A percentile compares a stretch with the other conserved stretches of the same genome.
Conservation (phyloP, 192 early-diverging fungal genomes). For the Gonapodya prolifera region DNA sequence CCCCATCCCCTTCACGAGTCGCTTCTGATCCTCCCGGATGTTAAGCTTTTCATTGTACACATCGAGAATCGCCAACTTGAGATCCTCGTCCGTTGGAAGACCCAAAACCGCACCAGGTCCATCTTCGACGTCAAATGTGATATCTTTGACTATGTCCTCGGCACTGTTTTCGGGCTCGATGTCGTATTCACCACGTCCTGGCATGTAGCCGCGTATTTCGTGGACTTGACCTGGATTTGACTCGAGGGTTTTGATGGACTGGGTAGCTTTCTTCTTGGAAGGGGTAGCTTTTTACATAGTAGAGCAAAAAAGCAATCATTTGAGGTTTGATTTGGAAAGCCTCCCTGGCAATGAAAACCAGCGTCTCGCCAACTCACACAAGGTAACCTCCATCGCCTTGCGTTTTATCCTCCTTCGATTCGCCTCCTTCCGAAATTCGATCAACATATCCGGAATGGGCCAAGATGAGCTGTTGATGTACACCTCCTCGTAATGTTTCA, state of each 20-base stretch:
- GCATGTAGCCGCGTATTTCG: slow-evolving; percentile 97
- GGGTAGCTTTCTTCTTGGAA: slow-evolving; percentile 37
- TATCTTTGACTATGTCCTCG: slow-evolving; percentile 84
- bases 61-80: slow-evolving; percentile 65
- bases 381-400: slow-evolving; percentile 52
- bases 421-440: background rate
- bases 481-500: slow-evolving; percentile 75
- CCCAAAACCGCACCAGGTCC: background rate
- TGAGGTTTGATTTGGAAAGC: slow-evolving; percentile 11
- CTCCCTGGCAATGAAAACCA: background rate
- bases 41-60: slow-evolving; percentile 87
- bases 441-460: slow-evolving; percentile 57
- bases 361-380: slow-evolving; percentile 30
- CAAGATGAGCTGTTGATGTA: slow-evolving; percentile 64
- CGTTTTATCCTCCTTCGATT: background rate
- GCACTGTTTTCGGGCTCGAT: slow-evolving; percentile 93
- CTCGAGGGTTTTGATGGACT: slow-evolving; percentile 74
- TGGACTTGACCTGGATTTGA: too few relatives aligned
- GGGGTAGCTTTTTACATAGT: slow-evolving; percentile 19
- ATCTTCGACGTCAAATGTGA: slow-evolving; percentile 67
- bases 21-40: slow-evolving; percentile 67
- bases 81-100: background rate
- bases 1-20: slow-evolving; percentile 77
- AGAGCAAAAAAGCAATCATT: slow-evolving; percentile 1
- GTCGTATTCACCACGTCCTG: slow-evolving; percentile 89